phyloP scores from a whole-genome alignment of 768 basidiomycete genomes.

The Tricholoma matsutake region DNA sequence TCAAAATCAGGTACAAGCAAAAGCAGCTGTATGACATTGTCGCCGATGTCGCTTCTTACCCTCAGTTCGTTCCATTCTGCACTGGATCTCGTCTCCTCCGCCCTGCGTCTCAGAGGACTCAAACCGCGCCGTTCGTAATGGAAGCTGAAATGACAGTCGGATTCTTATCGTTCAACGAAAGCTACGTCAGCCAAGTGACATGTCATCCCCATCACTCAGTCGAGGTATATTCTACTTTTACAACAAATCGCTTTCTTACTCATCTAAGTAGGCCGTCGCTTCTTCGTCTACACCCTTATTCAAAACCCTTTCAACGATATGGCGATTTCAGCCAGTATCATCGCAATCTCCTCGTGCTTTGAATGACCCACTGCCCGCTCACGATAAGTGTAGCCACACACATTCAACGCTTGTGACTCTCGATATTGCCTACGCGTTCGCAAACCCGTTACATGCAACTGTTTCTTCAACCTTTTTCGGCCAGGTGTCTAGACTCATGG shows the following conservation, averaged over 20 bases:
- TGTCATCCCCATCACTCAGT: conserved; percentile 79
- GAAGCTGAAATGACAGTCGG: conserved; percentile 87
- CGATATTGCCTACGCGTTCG: conserved; percentile 83
- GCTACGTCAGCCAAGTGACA: conserved; percentile 82
- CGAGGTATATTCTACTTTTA: conserved; percentile 47
- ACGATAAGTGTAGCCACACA: conserved; percentile 14
- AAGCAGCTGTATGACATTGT: conserved; percentile 83
- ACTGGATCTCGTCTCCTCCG: conserved; percentile 63
- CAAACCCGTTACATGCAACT: conserved; percentile 80
- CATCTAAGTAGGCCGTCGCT: conserved; percentile 57
- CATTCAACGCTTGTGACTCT: conserved; percentile 80
- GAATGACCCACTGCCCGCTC: conserved; percentile 17
- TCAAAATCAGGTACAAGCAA: conserved; percentile 69
- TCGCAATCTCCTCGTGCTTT: conserved; percentile 37
- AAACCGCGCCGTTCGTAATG: conserved; percentile 42
- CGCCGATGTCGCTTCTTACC: conserved; percentile 84
- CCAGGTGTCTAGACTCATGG: conserved; percentile 84
- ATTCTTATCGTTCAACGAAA: conserved; percentile 84
- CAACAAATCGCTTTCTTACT: neutral
- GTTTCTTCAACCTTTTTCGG: conserved; percentile 86
- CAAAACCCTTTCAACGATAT: conserved; percentile 64
- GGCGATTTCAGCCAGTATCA: conserved; percentile 68
- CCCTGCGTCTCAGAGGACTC: conserved; percentile 17
- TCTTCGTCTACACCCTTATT: conserved; percentile 72
- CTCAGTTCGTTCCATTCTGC: conserved; percentile 88